phyloP scores from a whole-genome alignment of 371 early-diverging fungal genomes.

The Syncephalastrum racemosum region DNA sequence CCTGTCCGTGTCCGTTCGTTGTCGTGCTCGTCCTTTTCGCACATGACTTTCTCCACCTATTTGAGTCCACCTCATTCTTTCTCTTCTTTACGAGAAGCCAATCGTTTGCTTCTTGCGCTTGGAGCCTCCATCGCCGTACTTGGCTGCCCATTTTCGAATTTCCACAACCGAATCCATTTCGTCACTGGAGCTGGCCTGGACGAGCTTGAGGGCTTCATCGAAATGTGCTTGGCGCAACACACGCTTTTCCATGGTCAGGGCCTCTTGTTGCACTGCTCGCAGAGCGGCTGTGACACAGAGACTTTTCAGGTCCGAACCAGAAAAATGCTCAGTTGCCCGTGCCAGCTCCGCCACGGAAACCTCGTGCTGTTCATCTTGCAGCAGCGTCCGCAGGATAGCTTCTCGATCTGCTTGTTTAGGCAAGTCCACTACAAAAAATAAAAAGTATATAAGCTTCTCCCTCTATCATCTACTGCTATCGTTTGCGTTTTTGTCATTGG shows the following conservation, averaged over 20 bases:
- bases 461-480: neutral
- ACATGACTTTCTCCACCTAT: neutral
- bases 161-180: conserved; percentile 83
- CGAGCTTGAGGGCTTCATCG: conserved; percentile 76
- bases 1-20: conserved; percentile 2
- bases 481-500: neutral
- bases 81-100: conserved; percentile 27
- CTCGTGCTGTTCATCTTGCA: conserved; percentile 72
- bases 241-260: conserved; percentile 19
- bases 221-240: conserved; percentile 64
- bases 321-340: conserved; percentile 72
- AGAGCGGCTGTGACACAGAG: conserved; percentile 94
- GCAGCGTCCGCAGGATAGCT: conserved; percentile 79
- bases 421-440: conserved; percentile 69
- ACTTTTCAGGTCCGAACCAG: conserved; percentile 99
- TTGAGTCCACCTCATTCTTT: neutral
- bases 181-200: conserved; percentile 84
- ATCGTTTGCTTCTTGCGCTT: conserved; percentile 28
- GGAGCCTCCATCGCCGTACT: conserved; percentile 79
- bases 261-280: conserved; percentile 63
- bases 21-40: conserved; percentile 4
- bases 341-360: conserved; percentile 64
- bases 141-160: conserved; percentile 85
- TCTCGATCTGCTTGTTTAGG: conserved; percentile 83
- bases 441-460: conserved; percentile 2